Evolutionary conservation across 345 rosid species (phyloP).

Genomic region (Hibiscus tridactylites): DNA sequence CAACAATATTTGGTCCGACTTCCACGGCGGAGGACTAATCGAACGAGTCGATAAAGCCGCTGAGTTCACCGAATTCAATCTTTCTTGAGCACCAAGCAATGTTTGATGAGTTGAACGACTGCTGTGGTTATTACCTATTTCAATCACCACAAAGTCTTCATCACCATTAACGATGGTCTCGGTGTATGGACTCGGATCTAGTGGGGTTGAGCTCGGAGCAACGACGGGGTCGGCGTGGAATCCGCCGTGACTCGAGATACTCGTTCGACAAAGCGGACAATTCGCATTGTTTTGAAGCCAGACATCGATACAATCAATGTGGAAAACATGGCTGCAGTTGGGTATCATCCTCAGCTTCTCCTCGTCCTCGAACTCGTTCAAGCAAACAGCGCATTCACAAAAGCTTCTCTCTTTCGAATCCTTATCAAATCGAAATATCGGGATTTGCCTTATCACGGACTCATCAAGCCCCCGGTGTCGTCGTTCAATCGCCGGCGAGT

Average conservation of each 20-base stretch:
- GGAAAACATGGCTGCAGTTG: constrained; percentile 72
- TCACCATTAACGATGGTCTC: constrained; percentile 30
- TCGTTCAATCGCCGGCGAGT: constrained; percentile 38
- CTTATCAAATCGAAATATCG: constrained; percentile 58
- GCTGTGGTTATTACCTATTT: constrained; percentile 32
- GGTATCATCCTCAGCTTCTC: constrained; percentile 74
- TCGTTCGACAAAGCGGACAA: constrained; percentile 82
- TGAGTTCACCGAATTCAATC: constrained; percentile 23
- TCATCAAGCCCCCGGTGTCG: constrained; percentile 63
- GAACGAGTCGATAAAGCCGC: constrained; percentile 12
- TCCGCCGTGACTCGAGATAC: constrained; percentile 37
- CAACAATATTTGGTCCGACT: constrained; percentile 25
- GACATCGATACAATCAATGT: constrained; percentile 82
- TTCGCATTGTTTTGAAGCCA: constrained; percentile 91
- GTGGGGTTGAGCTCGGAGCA: constrained; percentile 51
- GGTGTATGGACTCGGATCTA: constrained; percentile 28
- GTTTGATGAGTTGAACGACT: constrained; percentile 18
- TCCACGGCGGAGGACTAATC: constrained; percentile 29
- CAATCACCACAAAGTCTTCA: constrained; percentile 70
- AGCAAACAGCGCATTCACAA: constrained; percentile 70
- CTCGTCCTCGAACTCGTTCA: constrained; percentile 71
- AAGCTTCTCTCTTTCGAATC: constrained; percentile 34
- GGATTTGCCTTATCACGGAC: constrained; percentile 71
- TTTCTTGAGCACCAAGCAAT: constrained; percentile 37
- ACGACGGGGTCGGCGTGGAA: constrained; percentile 24